A percentile compares a stretch with the other conserved stretches of the same genome.
Conservation (phyloP, 805 yeast species). For the Saccharomycopsis sp. region DNA sequence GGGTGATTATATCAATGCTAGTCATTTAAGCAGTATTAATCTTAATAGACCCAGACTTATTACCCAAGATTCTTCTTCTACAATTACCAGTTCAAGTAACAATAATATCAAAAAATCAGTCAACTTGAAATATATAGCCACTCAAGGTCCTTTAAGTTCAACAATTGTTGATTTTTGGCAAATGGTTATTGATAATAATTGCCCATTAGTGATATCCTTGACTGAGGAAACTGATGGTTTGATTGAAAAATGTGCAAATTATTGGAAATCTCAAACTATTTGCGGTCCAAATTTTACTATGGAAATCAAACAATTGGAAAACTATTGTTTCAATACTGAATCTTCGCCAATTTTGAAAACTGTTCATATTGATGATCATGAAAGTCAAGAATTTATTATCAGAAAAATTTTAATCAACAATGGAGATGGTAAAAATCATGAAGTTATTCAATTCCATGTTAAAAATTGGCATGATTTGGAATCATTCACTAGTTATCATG, state of each 20-base stretch:
- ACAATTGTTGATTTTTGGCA: slow-evolving; percentile 84
- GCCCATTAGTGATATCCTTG: slow-evolving; percentile 61
- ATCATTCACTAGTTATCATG: slow-evolving; percentile 35
- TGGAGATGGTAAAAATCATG: slow-evolving; percentile 27
- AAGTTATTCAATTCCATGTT: slow-evolving; percentile 65
- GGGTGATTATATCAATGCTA: slow-evolving; percentile 78
- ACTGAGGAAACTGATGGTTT: slow-evolving; percentile 71
- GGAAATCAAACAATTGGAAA: slow-evolving; percentile 14
- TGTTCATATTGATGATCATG: not conserved
- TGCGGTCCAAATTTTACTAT: slow-evolving; percentile 21
- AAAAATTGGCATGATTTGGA: slow-evolving; percentile 81
- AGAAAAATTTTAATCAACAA: no score
- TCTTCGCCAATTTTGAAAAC: not conserved
- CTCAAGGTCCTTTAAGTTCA: slow-evolving; percentile 75
- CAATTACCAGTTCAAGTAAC: no score
- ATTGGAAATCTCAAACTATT: slow-evolving; percentile 54
- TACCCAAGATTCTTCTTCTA: no score
- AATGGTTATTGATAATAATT: slow-evolving; percentile 51
- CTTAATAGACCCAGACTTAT: slow-evolving; percentile 6
- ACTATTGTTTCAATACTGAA: slow-evolving; percentile 10
- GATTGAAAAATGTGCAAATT: slow-evolving; percentile 71
- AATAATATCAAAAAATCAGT: not conserved
- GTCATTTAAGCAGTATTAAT: slow-evolving; percentile 37
- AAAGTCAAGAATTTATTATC: slow-evolving; percentile 19
- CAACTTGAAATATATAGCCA: slow-evolving; percentile 48